Evolutionary conservation across 768 basidiomycete genomes (phyloP), one percentile per base, ranked within the genome.

Genomic region (Trichaptum fuscoviolaceum): DNA sequence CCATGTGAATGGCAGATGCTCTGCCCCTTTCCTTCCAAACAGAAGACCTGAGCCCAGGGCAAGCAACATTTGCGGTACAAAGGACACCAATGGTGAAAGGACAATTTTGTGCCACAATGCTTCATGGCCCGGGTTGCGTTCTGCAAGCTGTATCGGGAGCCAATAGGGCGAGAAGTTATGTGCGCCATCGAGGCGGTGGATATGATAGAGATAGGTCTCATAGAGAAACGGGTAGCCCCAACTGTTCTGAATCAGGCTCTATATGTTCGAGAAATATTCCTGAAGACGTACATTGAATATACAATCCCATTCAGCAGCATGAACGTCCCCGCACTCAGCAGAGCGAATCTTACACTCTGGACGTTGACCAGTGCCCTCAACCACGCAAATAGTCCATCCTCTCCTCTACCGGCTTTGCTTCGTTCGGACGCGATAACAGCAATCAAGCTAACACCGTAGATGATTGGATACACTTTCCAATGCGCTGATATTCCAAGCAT

Each of bases 111-210:
- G 79, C 80, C 79, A 82, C 4, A 79, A 12, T 4, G 79, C 68
- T 24, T 78, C 67, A 7, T 65, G 65, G 35, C 67, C 57, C 52
- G 34, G 68, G 63, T 8, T 70, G n/a, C 15, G 73, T 59, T 15
- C 71, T 35, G 88, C 89, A 65, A 99, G 86, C 76, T 99, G 98
- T 52, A 91, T 94, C 35, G 91, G 87, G 75, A 99, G 98, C 77
- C 97, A 99, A 79, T 98, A 97, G 0, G 95, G 93, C 7, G 96
- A 95, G 77, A 99, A 99, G 76, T 99, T 99, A 77, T 99, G 97
- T 65, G 96, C 90, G 72, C 99, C 96, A 77, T 99, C 97, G 23
- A 93, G 87, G 23, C 97, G 87, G 69, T 89, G 86, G 10, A 93
- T 78, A 70, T 99, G 97, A 75, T 99, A 99, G 17, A 99, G 81